Base-by-base conservation (phyloP, 495 filamentous ascomycete species). In the Hyaloscypha finlandica region DNA sequence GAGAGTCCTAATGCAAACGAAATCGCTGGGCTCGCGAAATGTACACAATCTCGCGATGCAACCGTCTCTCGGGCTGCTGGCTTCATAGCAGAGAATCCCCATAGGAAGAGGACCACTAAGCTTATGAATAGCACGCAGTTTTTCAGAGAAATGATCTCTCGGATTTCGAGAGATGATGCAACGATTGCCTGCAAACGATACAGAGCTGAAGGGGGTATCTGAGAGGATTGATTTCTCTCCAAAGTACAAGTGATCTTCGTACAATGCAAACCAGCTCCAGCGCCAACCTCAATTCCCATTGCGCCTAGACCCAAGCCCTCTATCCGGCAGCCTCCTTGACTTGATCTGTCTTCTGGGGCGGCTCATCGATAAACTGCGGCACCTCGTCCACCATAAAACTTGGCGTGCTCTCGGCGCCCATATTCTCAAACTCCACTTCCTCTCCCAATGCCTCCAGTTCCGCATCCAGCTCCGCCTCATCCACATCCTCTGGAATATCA, bases 391-490 rank as follows among this genome's bases (percentile, higher is more conserved):
- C 84, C 83, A 99, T 84, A 79, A 95, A 98, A 67, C 89, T 89
- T 9, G 96, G 96, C 69, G 94, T 80, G 30, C 83, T 84, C 29
- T 86, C 86, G 22, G 81, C 82, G 20, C 81, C 84, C 54, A 84
- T 79, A 55, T 81, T 81, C 64, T 90, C 88, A 64, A 94, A 82
- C 80, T 97, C 90, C 16, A 90, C 88, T 79, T 99, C 95, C 68
- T 94, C 92, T 8, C 94, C 93, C 29, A 99, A 80, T 32, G 94
- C 92, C 81, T 99, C 95, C 70, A 99, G 80, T 80, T 99, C 95
- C 4, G 96, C 96, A 78, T 99, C 95, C 67, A 98, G 80, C 79
- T 99, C 95, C 2, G 91, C 90, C 86, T 99, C 96, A 79, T 99
- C 95, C 64, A 99, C 94, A 75, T 98, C 94, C 75, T 99, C 95